These are phyloP conservation scores for Moesziomyces parantarcticus DNA, from an alignment of 1,284 basidiomycete genomes.

Conservation along the genomic window DNA sequence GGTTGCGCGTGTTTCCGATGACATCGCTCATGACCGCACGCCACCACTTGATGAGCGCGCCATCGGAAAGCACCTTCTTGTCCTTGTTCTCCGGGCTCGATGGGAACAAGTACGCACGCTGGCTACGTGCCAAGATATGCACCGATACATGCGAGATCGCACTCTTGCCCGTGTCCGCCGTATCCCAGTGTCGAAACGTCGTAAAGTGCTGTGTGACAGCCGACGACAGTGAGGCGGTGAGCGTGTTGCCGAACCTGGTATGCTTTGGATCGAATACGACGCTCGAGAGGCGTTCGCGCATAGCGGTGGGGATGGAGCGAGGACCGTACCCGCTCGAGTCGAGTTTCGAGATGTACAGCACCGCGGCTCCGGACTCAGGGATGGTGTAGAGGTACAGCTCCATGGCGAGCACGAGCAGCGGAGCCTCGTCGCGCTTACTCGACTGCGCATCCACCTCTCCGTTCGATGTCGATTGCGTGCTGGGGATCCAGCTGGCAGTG, in stretches of 20 bases:
- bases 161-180: neutral
- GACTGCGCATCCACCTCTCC: neutral
- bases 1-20: constrained; percentile 17
- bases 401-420: constrained; percentile 77
- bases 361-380: constrained; percentile 76
- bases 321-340: constrained; percentile 86
- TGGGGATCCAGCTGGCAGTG: constrained; percentile 46
- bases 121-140: constrained; percentile 90
- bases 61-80: constrained; percentile 83
- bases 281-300: constrained; percentile 15
- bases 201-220: constrained; percentile 77
- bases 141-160: constrained; percentile 69
- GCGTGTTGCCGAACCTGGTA: constrained; percentile 23
- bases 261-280: constrained; percentile 5
- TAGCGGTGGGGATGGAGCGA: constrained; percentile 7
- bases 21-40: constrained; percentile 69
- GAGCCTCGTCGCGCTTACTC: no score
- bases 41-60: constrained; percentile 92
- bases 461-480: neutral
- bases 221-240: constrained; percentile 76
- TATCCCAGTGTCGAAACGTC: constrained; percentile 71
- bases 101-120: constrained; percentile 92
- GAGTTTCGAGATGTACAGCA: constrained; percentile 92
- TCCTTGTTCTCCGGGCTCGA: constrained; percentile 78
- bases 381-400: constrained; percentile 84